A percentile compares a stretch with the other conserved stretches of the same genome.
Evolutionary conservation across 2,329 filamentous ascomycete genomes (phyloP).

Genomic region (Verticillium nubilum): DNA sequence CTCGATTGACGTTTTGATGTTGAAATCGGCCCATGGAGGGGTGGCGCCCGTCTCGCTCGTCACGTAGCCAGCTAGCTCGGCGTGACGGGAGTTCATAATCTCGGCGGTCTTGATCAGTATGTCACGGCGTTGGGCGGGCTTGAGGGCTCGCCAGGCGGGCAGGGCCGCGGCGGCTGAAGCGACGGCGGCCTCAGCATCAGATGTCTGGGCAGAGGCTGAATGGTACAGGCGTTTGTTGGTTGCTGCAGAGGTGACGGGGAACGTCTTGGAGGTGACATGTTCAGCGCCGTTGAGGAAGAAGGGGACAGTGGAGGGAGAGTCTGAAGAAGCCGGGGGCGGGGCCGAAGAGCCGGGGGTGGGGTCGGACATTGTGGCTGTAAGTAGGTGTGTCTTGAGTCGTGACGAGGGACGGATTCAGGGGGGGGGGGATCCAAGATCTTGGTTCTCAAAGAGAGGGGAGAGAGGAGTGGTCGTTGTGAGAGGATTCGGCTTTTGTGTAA

Average conservation of each 20-base stretch:
- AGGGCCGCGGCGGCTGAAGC: slow-evolving; percentile 52
- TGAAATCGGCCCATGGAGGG: slow-evolving; percentile 24
- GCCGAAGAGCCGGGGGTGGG: not conserved
- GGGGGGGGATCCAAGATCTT: not conserved
- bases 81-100: slow-evolving; percentile 45
- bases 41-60: slow-evolving; percentile 27
- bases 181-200: slow-evolving; percentile 44
- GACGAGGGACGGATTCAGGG: not conserved
- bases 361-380: not conserved
- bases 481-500: not conserved
- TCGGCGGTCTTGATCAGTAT: slow-evolving; percentile 59
- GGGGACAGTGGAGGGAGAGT: slow-evolving; percentile 21
- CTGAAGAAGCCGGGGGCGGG: not conserved
- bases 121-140: slow-evolving; percentile 49
- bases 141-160: slow-evolving; percentile 56
- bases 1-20: slow-evolving; percentile 23
- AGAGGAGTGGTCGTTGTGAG: not conserved
- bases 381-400: not conserved
- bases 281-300: slow-evolving; percentile 41
- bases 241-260: slow-evolving; percentile 51
- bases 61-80: slow-evolving; percentile 52
- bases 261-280: slow-evolving; percentile 39
- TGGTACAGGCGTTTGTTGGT: slow-evolving; percentile 47
- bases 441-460: not conserved
- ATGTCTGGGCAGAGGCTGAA: slow-evolving; percentile 48